Percentiles rank a stretch among this genome's conserved stretches.
Conservation (phyloP, 2,329 filamentous ascomycete species). For the Hortaea sp. region DNA sequence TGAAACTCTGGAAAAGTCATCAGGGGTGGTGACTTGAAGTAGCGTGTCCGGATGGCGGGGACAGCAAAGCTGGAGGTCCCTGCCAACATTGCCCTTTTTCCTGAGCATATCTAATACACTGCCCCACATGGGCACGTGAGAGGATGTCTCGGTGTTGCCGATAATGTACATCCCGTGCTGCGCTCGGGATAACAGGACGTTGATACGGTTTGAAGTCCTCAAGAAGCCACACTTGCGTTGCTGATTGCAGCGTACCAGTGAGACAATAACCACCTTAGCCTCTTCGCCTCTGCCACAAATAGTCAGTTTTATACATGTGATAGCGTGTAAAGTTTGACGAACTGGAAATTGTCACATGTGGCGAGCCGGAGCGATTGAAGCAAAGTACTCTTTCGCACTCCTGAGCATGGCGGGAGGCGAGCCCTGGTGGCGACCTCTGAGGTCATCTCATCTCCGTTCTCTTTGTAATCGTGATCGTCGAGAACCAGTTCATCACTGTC, state of each 20-base stretch:
- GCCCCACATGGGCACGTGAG: slow-evolving; percentile 52
- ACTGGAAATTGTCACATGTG: slow-evolving; percentile 62
- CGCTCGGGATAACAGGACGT: slow-evolving; percentile 57
- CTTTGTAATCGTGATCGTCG: slow-evolving; percentile 12
- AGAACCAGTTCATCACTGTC: slow-evolving; percentile 45
- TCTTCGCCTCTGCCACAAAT: no score
- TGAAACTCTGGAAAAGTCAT: slow-evolving; percentile 45
- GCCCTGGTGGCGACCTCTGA: slow-evolving; percentile 8
- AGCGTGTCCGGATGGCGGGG: slow-evolving; percentile 47
- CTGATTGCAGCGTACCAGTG: slow-evolving; percentile 59
- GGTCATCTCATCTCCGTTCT: background rate
- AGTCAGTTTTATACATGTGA: no score
- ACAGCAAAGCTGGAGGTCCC: slow-evolving; percentile 45
- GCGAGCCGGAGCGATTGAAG: slow-evolving; percentile 45
- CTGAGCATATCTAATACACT: slow-evolving; percentile 46
- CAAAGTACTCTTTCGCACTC: slow-evolving; percentile 25
- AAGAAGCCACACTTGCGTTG: slow-evolving; percentile 54
- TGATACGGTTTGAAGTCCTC: slow-evolving; percentile 55
- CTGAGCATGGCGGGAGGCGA: no score
- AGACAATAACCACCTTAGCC: slow-evolving; percentile 59
- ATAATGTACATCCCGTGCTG: slow-evolving; percentile 65
- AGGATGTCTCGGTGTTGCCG: slow-evolving; percentile 59
- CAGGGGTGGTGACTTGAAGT: slow-evolving; percentile 43
- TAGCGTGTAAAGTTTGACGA: no score
- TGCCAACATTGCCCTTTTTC: slow-evolving; percentile 38